Base-by-base conservation (phyloP, 176 grass and related monocot genomes). In the Carex littledalei region DNA sequence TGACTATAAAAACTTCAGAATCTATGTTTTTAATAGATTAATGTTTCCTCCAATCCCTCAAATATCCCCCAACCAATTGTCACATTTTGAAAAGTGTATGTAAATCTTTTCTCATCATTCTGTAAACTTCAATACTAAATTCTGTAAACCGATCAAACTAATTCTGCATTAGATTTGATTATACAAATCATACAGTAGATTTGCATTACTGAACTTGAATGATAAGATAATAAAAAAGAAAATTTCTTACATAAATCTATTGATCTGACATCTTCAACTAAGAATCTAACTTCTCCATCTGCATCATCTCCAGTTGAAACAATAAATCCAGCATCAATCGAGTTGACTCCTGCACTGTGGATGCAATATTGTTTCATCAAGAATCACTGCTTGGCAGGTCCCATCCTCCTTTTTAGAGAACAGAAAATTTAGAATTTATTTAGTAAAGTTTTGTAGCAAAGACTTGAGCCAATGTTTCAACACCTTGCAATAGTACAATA, bases 301-400 rank as follows among this genome's bases (percentile, higher is more conserved):
- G 80, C 47, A 18, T 56, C 83, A 26, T 84, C 71, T 32, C 55
- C 67, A 32, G 35, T 32, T 16, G 32, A 75, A 31, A 67, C 11
- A 78, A 94, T 89, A 85, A 56, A 59, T 26, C 92, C 95, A 65
- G 75, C 83, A 87, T 92, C 95, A 39, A 86, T 91, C 39, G 92
- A 88, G 65, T 41, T 98, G 95, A 6, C 95, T 91, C 14, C 95
- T 92, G 37, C 95, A 91, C 73, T 94, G 95, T 64, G 95, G 95
- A 74, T 98, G 79, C 77, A 98, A 94, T 87, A 93, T 63, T 16
- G 93, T 98, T 15, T 88, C 68, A 75, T 98, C 86, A 65, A 94
- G 65, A 34, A 92, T 72, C 88, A 94, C 57, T n/a, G 89, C 91
- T 43, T 22, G 79, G 35, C 92, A 87, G 35, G 79, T 87, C 52